Base-by-base conservation (phyloP, 495 filamentous ascomycete genomes). In the Aspergillus affinis region DNA sequence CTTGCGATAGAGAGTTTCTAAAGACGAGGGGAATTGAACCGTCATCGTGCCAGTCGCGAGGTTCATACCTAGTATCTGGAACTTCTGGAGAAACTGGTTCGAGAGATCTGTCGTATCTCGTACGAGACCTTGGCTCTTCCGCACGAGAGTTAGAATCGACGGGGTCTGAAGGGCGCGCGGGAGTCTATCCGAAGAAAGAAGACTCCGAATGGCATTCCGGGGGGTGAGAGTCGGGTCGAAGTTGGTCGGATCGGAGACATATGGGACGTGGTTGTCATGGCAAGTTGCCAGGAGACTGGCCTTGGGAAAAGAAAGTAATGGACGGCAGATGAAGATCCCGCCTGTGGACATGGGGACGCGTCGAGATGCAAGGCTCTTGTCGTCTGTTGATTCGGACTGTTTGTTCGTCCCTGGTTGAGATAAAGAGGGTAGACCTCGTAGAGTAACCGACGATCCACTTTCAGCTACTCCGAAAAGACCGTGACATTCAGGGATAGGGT, bases 221-320 rank as follows among this genome's bases (percentile, higher is more conserved):
- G 78, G 74, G 0, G 94, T 96, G 36, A 90, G 73, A 3, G 88
- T 92, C 19, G 78, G 81, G 68, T 96, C 90, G 44, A 81, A 70
- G 66, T 98, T 98, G n/a, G 92, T 96, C 51, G 78, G 75, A 66
- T 98, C 94, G 59, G 93, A 89, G 63, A 89, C 89, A 86, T 89
- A 98, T 3, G 77, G 75, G 21, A 94, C 75, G 1, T 75, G 63
- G 55, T 85, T 80, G 51, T 82, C 77, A 21, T 83, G 61, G 68
- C 93, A 96, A 2, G 92, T 96, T 0, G 83, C 84, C 2, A 89
- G 77, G 8, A 98, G 76, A 10, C 84, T 75, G 18, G 82, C 76
- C 68, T 98, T 98, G 51, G 76, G 75, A 64, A 93, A 91, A 4
- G 64, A 59, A 32, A 98, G 76, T 27, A 98, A 77, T 6, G 94